A percentile compares a stretch with the other conserved stretches of the same genome.
phyloP scores from a whole-genome alignment of 495 filamentous ascomycete species.

The Aspergillus ostianus region DNA sequence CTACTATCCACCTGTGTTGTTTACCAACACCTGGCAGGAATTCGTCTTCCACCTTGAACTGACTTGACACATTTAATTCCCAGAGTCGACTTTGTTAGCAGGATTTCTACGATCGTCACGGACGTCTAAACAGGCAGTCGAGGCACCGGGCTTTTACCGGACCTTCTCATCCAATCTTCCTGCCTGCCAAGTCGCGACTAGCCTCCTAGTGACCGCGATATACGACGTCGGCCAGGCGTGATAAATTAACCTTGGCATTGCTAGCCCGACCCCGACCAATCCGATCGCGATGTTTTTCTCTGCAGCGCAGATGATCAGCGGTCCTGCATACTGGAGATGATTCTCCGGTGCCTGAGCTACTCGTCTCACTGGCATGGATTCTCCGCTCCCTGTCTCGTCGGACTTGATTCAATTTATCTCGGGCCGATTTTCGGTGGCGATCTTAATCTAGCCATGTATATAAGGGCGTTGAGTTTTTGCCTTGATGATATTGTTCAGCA shows the following conservation, averaged over 20 bases:
- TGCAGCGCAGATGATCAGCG: neutral
- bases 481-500: neutral
- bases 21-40: too few species aligned
- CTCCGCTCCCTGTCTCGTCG: conserved; percentile 7
- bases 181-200: conserved; percentile 5
- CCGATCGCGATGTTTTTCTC: neutral
- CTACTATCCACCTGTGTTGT: too few species aligned
- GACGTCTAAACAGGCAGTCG: neutral
- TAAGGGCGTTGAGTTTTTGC: neutral
- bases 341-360: neutral
- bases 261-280: neutral
- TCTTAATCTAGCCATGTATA: conserved; percentile 5
- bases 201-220: neutral
- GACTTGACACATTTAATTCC: too few species aligned
- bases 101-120: neutral
- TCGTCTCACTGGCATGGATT: conserved; percentile 1
- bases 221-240: neutral
- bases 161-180: conserved; percentile 6
- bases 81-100: neutral
- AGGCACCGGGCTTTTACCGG: conserved; percentile 9
- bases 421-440: neutral
- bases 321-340: conserved; percentile 1
- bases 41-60: too few species aligned
- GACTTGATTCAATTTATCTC: neutral
- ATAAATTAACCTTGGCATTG: neutral